Conservation (phyloP, 768 basidiomycete species). For the Gloeopeniophorella convolvens region DNA sequence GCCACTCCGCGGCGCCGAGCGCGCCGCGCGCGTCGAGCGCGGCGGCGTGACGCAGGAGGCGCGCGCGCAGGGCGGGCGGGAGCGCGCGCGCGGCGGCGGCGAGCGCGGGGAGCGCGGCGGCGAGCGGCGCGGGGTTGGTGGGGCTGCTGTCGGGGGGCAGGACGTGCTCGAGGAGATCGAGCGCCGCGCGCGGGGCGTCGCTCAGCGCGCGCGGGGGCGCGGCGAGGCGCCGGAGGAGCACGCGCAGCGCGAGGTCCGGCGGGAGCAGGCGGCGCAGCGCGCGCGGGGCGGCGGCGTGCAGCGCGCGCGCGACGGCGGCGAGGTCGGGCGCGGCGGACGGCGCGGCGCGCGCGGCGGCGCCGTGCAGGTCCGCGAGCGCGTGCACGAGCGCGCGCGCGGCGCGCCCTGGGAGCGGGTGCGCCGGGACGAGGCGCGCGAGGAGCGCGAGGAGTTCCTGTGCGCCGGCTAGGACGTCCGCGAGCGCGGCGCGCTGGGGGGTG, state of each 20-base stretch:
- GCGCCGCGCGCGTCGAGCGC: slow-evolving; percentile 50
- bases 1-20: slow-evolving; percentile 61
- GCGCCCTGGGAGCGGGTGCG: slow-evolving; percentile 47
- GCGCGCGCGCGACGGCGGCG: slow-evolving; percentile 35
- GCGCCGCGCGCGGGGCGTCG: slow-evolving; percentile 38
- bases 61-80: slow-evolving; percentile 41
- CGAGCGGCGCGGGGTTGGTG: slow-evolving; percentile 43
- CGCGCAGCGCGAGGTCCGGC: slow-evolving; percentile 47
- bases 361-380: slow-evolving; percentile 47
- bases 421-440: slow-evolving; percentile 39
- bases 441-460: slow-evolving; percentile 48
- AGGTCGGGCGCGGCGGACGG: slow-evolving; percentile 38
- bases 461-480: slow-evolving; percentile 51
- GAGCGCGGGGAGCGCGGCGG: slow-evolving; percentile 45
- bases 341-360: slow-evolving; percentile 48
- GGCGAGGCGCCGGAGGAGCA: slow-evolving; percentile 49
- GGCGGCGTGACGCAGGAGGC: slow-evolving; percentile 48
- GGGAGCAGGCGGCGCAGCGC: slow-evolving; percentile 44
- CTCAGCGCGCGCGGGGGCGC: slow-evolving; percentile 50
- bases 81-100: slow-evolving; percentile 48
- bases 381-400: slow-evolving; percentile 38
- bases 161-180: slow-evolving; percentile 36
- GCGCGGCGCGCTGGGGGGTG: slow-evolving; percentile 29
- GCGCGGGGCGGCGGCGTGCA: slow-evolving; percentile 40
- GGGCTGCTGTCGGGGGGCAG: slow-evolving; percentile 39